Evolutionary conservation across 495 filamentous ascomycete species (phyloP).

Genomic region (Viridothelium virens): DNA sequence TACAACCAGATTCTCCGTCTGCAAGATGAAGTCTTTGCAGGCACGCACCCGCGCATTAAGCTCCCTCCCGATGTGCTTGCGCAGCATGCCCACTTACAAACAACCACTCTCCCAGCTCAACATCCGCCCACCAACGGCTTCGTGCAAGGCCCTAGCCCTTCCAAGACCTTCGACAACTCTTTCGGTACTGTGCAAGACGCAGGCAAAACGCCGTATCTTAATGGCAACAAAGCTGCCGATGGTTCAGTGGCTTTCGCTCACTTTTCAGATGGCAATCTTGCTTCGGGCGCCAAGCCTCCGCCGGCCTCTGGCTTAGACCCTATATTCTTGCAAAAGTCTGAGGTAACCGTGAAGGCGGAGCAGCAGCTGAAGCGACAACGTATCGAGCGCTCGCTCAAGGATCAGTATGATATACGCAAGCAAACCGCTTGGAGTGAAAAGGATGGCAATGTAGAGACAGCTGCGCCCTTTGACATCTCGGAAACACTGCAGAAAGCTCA

Average conservation of each 20-base stretch:
- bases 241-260: constrained; percentile 8
- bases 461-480: constrained; percentile 65
- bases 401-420: constrained; percentile 64
- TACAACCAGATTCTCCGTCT: constrained; percentile 69
- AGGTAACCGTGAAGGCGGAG: constrained; percentile 74
- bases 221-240: constrained; percentile 16
- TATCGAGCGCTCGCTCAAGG: constrained; percentile 66
- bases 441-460: constrained; percentile 50
- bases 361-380: constrained; percentile 70
- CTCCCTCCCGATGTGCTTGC: constrained; percentile 52
- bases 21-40: constrained; percentile 66
- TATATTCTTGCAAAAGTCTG: constrained; percentile 75
- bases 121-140: constrained; percentile 23
- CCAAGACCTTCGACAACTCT: constrained; percentile 20
- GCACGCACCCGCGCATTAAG: constrained; percentile 67
- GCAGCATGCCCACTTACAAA: constrained; percentile 36
- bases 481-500: constrained; percentile 65
- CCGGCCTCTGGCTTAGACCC: constrained; percentile 56
- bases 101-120: constrained; percentile 7
- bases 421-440: constrained; percentile 41
- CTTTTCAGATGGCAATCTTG: background rate
- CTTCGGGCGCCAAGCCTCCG: constrained; percentile 2
- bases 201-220: background rate
- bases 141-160: constrained; percentile 22
- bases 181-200: constrained; percentile 16